phyloP scores from a whole-genome alignment of 805 yeast genomes.

The Sugiyamaella floridensis region DNA sequence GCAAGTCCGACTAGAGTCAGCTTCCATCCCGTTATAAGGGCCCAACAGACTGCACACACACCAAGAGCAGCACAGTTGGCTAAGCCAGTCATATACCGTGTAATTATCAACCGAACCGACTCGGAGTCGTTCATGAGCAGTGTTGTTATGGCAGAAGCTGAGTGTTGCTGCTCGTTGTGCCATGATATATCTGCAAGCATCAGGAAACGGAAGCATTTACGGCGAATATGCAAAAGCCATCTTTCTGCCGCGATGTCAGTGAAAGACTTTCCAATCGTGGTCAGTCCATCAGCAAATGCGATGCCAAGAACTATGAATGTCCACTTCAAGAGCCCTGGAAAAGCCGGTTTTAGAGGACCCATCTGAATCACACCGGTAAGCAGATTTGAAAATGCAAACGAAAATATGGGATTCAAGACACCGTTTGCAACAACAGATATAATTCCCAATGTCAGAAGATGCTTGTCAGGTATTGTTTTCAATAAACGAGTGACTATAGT shows the following conservation, averaged over 20 bases:
- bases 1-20: constrained; percentile 76
- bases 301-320: constrained; percentile 55
- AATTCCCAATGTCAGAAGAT: constrained; percentile 44
- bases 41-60: constrained; percentile 65
- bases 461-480: constrained; percentile 15
- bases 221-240: constrained; percentile 56
- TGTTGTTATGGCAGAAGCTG: constrained; percentile 45
- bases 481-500: not conserved
- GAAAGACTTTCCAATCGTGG: constrained; percentile 45
- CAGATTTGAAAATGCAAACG: constrained; percentile 67
- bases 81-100: constrained; percentile 52
- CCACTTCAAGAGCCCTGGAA: constrained; percentile 44
- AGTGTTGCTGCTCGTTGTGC: constrained; percentile 39
- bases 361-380: constrained; percentile 50
- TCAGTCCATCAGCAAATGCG: constrained; percentile 56
- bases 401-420: constrained; percentile 64
- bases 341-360: not conserved
- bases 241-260: constrained; percentile 54
- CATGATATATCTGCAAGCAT: constrained; percentile 46
- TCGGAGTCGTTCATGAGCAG: constrained; percentile 75
- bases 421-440: constrained; percentile 38
- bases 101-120: constrained; percentile 59
- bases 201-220: constrained; percentile 36
- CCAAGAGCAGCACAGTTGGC: constrained; percentile 50
- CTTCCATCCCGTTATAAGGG: constrained; percentile 76